Base-by-base conservation (phyloP, 1,284 basidiomycete species). In the Volvariella surrecta region DNA sequence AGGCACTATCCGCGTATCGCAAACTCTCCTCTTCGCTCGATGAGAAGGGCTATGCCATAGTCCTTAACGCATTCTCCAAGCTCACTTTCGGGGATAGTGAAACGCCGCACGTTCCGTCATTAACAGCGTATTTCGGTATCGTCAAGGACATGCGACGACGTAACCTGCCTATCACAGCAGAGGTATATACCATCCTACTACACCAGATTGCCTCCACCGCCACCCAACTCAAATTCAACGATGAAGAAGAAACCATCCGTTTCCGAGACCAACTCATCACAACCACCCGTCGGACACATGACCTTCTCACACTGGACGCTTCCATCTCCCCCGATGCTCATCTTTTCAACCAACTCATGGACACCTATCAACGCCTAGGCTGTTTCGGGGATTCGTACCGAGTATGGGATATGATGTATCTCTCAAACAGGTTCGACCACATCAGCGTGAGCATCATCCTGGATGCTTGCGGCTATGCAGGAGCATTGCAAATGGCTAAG, bases 271-370 rank as follows among this genome's bases (percentile, higher is more conserved):
- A 63, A 30, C 61, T 84, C 17, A 57, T 73, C 8, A 57, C 53
- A 3, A 63, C 68, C 20, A 73, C 89, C 34, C 74, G 77, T n/a
- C 74, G 82, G 19, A 71, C 85, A 15, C 91, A 96, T 58, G 78
- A 87, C 48, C 68, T 84, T 43, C 71, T 96, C 52, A 82, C 81
- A 38, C 68, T 92, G 34, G 91, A 96, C 55, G 70, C 81, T 7
- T 70, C 73, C 15, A 66, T 95, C 48, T 73, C 77, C 16, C 87
- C 89, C 2, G 85, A 93, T 54, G 69, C 79, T 9, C 63, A 69
- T 1, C 70, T 93, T n/a, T 82, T 87, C 71, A 95, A 93, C 56
- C 78, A 89, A 51, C 68, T 97, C 46, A 91, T 97, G 87, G 81
- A 89, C 58, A 84, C 89, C 1, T 97, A 96, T 62, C 81, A 87